Evolutionary conservation across 1,139 yeast genomes (phyloP), one percentile per base, ranked within the genome.

Genomic region (Lodderomyces orthopsilosis): DNA sequence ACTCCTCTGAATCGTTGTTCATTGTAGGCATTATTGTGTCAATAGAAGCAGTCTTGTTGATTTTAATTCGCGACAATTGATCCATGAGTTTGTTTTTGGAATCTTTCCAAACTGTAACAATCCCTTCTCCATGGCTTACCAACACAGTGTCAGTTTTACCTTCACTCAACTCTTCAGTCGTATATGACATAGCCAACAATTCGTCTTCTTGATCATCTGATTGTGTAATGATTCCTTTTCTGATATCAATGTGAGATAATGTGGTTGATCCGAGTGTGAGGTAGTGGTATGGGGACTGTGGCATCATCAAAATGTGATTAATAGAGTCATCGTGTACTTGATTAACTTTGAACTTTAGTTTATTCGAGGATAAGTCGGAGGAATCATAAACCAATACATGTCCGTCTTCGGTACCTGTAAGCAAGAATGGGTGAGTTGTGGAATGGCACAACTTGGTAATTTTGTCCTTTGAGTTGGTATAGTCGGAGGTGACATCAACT

Each of bases 141-240:
- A 83, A 70, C 2, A 82, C 81, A 2, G 77, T 70, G 36, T 83
- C 89, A 46, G 79, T 83, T 32, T 75, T 77, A 19, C 73, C 70
- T n/a, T 77, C 80, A 3, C 47, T 30, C 10, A 50, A 38, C 32
- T 46, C 45, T 49, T 83, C 86, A 1, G 69, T 58, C 0, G 84
- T 77, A 64, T 77, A 83, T 40, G 88, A 72, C 60, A 90, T 85
- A 40, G 93, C 75, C 41, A 91, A 65, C 26, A 93, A 68, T 59
- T 93, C 98, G 57, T 93, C 98, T 52, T 87, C 96, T 65, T 93
- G 98, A 57, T 90, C 93, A 52, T 90, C 98, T 28, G 85, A 78
- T 46, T 80, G 82, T 1, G 78, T 68, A 4, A 80, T 57, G 0
- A 82, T 67, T 12, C 84, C 85, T 53, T 86, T 87, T 43, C 96